These are phyloP conservation scores for Hirsutella rhossiliensis DNA, from an alignment of 2,329 filamentous ascomycete species.

Conservation along the genomic window DNA sequence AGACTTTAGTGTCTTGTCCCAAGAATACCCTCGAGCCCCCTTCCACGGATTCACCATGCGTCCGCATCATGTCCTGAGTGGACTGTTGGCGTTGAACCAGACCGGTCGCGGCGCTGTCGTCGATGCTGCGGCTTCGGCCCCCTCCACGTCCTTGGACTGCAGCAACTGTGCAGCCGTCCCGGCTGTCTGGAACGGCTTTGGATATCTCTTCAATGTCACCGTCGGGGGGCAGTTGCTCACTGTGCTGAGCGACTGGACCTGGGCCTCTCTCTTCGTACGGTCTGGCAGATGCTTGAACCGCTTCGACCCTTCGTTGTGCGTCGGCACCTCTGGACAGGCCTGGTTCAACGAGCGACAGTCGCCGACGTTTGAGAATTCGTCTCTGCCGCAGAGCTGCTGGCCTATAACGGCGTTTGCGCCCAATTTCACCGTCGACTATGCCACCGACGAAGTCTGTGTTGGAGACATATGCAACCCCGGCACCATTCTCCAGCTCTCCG, in stretches of 20 bases:
- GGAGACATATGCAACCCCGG: background rate
- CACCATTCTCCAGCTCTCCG: background rate
- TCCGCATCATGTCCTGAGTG: too few species aligned
- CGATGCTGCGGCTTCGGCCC: too few species aligned
- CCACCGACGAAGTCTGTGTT: background rate
- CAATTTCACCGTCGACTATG: slow-evolving; percentile 2
- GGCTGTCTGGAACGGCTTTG: slow-evolving; percentile 1
- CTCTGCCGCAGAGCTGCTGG: background rate
- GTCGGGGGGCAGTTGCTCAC: slow-evolving; percentile 1
- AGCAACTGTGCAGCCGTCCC: background rate
- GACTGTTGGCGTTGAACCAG: too few species aligned
- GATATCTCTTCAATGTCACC: slow-evolving; percentile 2
- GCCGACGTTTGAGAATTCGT: background rate
- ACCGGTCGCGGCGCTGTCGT: too few species aligned
- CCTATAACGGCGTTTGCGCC: slow-evolving; percentile 1
- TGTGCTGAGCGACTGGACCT: slow-evolving; percentile 1
- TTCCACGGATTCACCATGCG: too few species aligned
- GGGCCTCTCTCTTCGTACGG: slow-evolving; percentile 2
- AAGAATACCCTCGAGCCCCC: too few species aligned
- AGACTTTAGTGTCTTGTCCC: too few species aligned
- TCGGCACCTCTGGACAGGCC: background rate
- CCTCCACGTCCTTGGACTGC: background rate
- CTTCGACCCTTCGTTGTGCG: background rate
- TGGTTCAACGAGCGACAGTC: background rate
- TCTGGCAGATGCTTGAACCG: slow-evolving; percentile 1